Base-by-base conservation (phyloP, 345 rosid genomes). In the Eutrema yunnanense region DNA sequence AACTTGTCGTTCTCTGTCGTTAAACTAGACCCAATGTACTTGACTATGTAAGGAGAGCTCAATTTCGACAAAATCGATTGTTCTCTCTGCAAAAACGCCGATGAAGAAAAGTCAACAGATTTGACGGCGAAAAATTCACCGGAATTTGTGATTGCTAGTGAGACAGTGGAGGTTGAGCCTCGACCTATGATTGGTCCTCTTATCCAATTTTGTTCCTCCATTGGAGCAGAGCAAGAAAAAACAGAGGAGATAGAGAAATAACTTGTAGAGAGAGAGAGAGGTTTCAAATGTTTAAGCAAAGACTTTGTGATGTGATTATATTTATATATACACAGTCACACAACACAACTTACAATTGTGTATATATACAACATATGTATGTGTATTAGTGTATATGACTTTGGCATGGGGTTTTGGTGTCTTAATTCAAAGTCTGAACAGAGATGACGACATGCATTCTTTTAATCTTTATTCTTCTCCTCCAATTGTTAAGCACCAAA, bases 131-230 rank as follows among this genome's bases (percentile, higher is more conserved):
- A 73, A 65, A 77, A 52, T 30, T 84, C 80, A 2, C 92, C 90
- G 44, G 95, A 74, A 73, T 42, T 40, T 7, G 73, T 53, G 58
- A 83, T 79, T 69, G 92, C 94, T 36, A 94, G 78, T 0, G 89
- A 90, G 73, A 94, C 96, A 29, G 88, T 70, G 52, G 98, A 91
- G 50, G 95, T 85, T 75, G 98, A 83, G 42, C 98, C 97, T 3
- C 84, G 90, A 72, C 98, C 98, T 44, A 94, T 79, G 72, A 75
- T 42, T 30, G 90, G 91, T 26, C 97, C 97, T 79, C 95, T 82
- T 12, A 65, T 81, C 96, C 92, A 90, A 59, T 87, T 86, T 88
- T 51, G 61, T 86, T 85, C 58, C 19, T 78, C 81, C 68, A 71
- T 32, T 43, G 47, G 46, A 75, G 44, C 65, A 69, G 65, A 64